These are phyloP conservation scores for Garcia nutans DNA, from an alignment of 345 rosid species.

Conservation along the genomic window DNA sequence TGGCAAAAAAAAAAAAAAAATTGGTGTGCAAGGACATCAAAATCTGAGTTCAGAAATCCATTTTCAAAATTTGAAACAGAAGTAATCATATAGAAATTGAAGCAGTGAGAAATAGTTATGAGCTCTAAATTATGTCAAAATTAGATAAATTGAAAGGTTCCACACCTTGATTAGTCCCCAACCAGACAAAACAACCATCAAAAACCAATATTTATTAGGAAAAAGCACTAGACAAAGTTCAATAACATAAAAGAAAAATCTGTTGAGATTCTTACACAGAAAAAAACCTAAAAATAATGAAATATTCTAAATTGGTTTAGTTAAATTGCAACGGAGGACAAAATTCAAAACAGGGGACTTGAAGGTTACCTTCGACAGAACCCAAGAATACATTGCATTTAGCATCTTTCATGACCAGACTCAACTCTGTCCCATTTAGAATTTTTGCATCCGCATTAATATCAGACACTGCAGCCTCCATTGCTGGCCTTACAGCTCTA, in stretches of 20 bases:
- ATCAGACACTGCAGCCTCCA: conserved; percentile 60
- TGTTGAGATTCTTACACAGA: neutral
- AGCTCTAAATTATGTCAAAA: neutral
- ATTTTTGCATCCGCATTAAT: conserved; percentile 49
- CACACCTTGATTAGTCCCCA: neutral
- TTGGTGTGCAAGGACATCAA: conserved; percentile 2
- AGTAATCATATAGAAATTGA: neutral
- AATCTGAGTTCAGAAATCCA: neutral
- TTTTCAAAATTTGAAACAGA: neutral
- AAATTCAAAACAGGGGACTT: neutral
- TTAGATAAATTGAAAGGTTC: neutral
- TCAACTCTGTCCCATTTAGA: conserved; percentile 56
- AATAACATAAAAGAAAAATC: neutral
- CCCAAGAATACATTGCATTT: conserved; percentile 71
- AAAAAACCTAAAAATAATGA: too few relatives aligned
- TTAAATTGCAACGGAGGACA: neutral
- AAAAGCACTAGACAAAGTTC: neutral
- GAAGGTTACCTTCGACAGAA: conserved; percentile 52
- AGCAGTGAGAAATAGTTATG: neutral
- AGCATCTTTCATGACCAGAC: conserved; percentile 44
- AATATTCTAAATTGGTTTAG: neutral
- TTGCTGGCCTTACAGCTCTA: conserved; percentile 69
- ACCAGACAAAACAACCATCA: neutral
- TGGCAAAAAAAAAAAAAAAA: conserved; percentile 33
- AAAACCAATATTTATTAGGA: neutral